Percentiles rank a stretch among this genome's conserved stretches.
These are phyloP conservation scores for Paecilomyces sp. DNA, from an alignment of 2,329 filamentous ascomycete genomes.

Conservation along the genomic window DNA sequence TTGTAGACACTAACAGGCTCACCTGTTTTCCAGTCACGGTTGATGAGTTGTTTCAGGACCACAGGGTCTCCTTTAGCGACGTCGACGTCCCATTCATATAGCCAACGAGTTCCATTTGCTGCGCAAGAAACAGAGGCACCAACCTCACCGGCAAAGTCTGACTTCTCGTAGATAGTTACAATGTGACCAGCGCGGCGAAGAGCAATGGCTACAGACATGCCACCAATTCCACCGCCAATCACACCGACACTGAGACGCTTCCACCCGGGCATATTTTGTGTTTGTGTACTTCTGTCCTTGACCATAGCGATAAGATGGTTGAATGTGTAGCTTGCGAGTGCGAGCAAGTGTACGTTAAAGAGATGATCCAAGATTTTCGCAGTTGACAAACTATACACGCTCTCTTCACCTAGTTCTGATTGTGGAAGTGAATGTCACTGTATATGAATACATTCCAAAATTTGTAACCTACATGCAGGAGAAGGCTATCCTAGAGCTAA, in stretches of 20 bases:
- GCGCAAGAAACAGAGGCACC: conserved; percentile 62
- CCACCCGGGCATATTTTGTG: conserved; percentile 25
- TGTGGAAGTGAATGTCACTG: no score
- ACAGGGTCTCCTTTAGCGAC: conserved; percentile 59
- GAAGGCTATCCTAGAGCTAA: no score
- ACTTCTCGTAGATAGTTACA: conserved; percentile 59
- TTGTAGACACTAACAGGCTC: conserved; percentile 59
- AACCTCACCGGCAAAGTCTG: conserved; percentile 61
- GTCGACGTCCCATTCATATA: conserved; percentile 62
- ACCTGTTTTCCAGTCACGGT: conserved; percentile 63
- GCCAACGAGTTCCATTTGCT: conserved; percentile 63
- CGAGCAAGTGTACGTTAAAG: no score
- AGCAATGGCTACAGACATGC: conserved; percentile 44
- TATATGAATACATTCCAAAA: no score
- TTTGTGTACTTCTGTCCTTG: no score
- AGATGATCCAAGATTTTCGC: no score
- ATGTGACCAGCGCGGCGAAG: conserved; percentile 48
- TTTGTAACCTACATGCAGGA: no score
- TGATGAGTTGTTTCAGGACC: conserved; percentile 59
- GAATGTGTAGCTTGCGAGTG: no score
- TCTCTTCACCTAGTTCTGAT: no score
- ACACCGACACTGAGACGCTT: conserved; percentile 40
- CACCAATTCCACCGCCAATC: conserved; percentile 49
- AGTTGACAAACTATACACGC: no score
- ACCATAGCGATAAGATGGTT: no score